Percentiles rank a stretch among this genome's conserved stretches.
These are phyloP conservation scores for Wickerhamomyces ciferrii DNA, from an alignment of 805 yeast genomes.

Conservation along the genomic window DNA sequence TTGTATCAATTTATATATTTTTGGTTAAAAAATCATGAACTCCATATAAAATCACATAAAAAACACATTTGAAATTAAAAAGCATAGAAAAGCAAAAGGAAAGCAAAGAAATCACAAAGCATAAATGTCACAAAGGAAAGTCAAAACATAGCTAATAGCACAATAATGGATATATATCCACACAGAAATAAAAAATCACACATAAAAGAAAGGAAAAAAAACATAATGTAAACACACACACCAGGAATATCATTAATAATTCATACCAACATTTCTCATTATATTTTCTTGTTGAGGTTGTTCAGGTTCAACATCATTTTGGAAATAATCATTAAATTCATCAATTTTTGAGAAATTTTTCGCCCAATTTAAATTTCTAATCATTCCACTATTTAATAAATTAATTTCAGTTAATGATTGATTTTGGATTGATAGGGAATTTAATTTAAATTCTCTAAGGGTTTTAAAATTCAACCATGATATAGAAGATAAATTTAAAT, in stretches of 20 bases:
- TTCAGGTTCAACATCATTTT: slow-evolving; percentile 10
- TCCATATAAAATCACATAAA: too few species aligned
- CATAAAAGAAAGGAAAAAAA: not conserved
- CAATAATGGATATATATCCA: too few species aligned
- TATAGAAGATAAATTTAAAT: slow-evolving; percentile 36
- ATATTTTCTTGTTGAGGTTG: slow-evolving; percentile 4
- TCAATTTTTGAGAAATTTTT: slow-evolving; percentile 7
- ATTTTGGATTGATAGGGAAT: slow-evolving; percentile 14
- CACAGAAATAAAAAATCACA: too few species aligned
- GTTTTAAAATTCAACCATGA: slow-evolving; percentile 41
- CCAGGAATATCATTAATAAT: slow-evolving; percentile 12
- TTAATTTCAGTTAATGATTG: slow-evolving; percentile 24
- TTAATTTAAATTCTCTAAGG: slow-evolving; percentile 23
- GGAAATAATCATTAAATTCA: slow-evolving; percentile 13
- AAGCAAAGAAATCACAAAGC: too few species aligned
- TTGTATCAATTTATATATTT: too few species aligned
- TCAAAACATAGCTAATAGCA: too few species aligned
- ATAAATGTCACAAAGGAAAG: too few species aligned
- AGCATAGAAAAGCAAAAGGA: too few species aligned
- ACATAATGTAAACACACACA: not conserved
- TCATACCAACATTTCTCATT: slow-evolving; percentile 19
- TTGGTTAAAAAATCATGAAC: too few species aligned
- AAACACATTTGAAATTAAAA: too few species aligned
- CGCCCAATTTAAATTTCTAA: slow-evolving; percentile 42
- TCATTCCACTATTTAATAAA: slow-evolving; percentile 45